Evolutionary conservation across 352 stramenopile genomes (phyloP).

Genomic region (Phytopythium delawarense): DNA sequence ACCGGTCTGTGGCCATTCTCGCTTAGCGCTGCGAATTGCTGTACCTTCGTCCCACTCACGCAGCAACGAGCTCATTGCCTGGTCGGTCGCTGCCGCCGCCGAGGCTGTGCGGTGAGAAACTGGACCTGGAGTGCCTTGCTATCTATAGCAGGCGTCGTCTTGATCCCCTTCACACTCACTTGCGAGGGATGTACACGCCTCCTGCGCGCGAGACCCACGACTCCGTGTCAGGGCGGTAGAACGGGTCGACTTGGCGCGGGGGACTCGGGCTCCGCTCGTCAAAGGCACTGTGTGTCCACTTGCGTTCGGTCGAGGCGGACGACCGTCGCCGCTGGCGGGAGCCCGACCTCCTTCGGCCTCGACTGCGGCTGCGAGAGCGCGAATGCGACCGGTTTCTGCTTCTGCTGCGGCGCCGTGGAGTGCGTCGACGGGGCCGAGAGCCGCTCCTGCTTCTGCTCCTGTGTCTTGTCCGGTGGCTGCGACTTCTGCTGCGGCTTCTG

Average conservation of each 20-base stretch:
- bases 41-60: slow-evolving; percentile 3
- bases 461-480: slow-evolving; percentile 1
- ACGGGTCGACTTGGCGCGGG: slow-evolving; percentile 45
- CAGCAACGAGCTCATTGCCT: not conserved
- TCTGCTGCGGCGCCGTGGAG: slow-evolving; percentile 9
- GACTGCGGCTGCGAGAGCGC: slow-evolving; percentile 11
- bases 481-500: slow-evolving; percentile 8
- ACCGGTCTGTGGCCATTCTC: not conserved
- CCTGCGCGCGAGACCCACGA: slow-evolving; percentile 73
- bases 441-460: slow-evolving; percentile 11
- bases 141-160: not conserved
- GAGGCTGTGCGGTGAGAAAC: not conserved
- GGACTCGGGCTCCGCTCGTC: slow-evolving; percentile 74
- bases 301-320: slow-evolving; percentile 26
- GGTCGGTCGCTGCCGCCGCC: not conserved
- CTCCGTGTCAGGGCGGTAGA: slow-evolving; percentile 66
- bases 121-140: not conserved
- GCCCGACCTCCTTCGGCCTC: slow-evolving; percentile 13
- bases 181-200: slow-evolving; percentile 70
- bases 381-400: slow-evolving; percentile 5
- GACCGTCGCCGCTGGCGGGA: slow-evolving; percentile 15
- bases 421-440: not conserved
- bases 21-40: not conserved
- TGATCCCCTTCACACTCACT: slow-evolving; percentile 10
- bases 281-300: slow-evolving; percentile 75